A percentile compares a stretch with the other conserved stretches of the same genome.
These are phyloP conservation scores for Leucaena leucocephala DNA, from an alignment of 306 rosid species.

Conservation along the genomic window DNA sequence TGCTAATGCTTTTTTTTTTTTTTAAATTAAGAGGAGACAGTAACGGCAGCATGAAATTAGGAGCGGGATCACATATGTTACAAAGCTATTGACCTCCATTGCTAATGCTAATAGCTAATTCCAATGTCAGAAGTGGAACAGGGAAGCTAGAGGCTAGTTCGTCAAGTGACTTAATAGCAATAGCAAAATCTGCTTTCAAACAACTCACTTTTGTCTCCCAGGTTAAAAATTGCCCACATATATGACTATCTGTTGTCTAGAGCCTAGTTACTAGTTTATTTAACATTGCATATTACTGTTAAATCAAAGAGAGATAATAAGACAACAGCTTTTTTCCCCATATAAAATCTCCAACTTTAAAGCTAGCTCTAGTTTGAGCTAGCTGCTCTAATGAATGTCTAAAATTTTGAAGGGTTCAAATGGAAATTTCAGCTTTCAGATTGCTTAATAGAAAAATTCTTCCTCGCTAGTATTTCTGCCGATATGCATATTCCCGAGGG, in stretches of 20 bases:
- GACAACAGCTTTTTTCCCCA: neutral
- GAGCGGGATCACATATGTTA: too few relatives aligned
- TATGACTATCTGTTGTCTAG: too few relatives aligned
- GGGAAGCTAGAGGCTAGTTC: slow-evolving; percentile 1
- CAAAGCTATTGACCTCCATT: too few relatives aligned
- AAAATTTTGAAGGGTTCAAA: neutral
- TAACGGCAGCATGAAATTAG: too few relatives aligned
- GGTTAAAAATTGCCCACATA: neutral
- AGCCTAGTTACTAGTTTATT: neutral
- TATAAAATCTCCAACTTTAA: slow-evolving; percentile 1
- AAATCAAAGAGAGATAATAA: neutral
- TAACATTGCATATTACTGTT: neutral
- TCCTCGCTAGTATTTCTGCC: neutral
- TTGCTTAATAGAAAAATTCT: neutral
- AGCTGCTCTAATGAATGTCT: neutral
- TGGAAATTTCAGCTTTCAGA: slow-evolving; percentile 6
- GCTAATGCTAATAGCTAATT: neutral
- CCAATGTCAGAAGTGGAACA: neutral
- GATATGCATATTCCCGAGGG: slow-evolving; percentile 13
- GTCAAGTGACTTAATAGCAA: neutral
- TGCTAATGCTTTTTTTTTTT: neutral
- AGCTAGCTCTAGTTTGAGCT: neutral
- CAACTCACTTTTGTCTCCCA: neutral
- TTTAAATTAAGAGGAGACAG: too few relatives aligned
- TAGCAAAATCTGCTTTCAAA: neutral